Conservation (phyloP, 345 rosid genomes). For the Sisymbrium irio region DNA sequence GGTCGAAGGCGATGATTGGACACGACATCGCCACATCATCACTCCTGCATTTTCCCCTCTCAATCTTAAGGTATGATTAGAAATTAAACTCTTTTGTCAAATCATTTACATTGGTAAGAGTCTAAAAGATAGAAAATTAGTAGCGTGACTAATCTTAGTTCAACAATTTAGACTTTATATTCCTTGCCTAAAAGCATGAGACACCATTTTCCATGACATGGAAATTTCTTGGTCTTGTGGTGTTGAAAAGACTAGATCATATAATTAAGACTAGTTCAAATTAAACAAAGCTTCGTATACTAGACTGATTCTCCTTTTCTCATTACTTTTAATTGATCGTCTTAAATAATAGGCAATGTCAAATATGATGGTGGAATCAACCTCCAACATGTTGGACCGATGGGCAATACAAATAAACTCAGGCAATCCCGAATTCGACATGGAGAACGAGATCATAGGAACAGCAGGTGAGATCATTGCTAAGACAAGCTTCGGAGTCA, state of each 20-base stretch:
- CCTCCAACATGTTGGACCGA: constrained; percentile 62
- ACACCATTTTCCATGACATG: neutral
- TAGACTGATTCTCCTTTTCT: constrained; percentile 11
- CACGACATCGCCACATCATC: constrained; percentile 81
- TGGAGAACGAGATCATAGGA: constrained; percentile 61
- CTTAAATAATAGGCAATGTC: constrained; percentile 54
- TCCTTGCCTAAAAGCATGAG: constrained; percentile 15
- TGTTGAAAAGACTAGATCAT: constrained; percentile 7
- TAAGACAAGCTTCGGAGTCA: constrained; percentile 80
- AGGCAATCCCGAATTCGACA: constrained; percentile 55
- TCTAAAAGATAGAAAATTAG: constrained; percentile 11
- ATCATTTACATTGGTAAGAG: constrained; percentile 10
- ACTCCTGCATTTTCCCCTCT: constrained; percentile 81
- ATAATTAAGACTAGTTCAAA: constrained; percentile 22
- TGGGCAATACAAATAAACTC: constrained; percentile 53
- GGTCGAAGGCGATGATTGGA: constrained; percentile 95
- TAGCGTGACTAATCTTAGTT: constrained; percentile 26
- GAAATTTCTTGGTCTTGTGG: constrained; percentile 17
- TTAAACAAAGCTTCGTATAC: neutral
- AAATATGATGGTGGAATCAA: constrained; percentile 78
- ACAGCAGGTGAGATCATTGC: constrained; percentile 88
- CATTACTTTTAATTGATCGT: neutral
- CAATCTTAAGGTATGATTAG: constrained; percentile 67
- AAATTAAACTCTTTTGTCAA: neutral
- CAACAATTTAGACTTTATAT: constrained; percentile 25